Evolutionary conservation across 1,284 basidiomycete species (phyloP).

Genomic region (Mycena sp.): DNA sequence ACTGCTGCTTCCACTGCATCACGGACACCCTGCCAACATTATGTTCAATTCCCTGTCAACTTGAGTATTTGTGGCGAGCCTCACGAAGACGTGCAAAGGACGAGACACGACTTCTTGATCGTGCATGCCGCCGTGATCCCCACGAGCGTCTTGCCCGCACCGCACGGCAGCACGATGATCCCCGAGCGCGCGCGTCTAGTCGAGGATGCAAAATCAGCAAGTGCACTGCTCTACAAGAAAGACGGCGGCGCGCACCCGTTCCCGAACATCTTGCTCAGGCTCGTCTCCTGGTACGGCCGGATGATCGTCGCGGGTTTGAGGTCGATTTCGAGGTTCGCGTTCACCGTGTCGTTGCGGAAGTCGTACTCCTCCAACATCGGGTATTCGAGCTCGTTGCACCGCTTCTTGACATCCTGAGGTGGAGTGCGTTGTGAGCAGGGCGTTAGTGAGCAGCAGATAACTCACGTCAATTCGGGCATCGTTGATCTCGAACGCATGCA

Average conservation of each 20-base stretch:
- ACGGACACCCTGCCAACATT: conserved; percentile 84
- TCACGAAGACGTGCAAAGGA: conserved; percentile 96
- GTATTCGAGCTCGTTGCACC: conserved; percentile 94
- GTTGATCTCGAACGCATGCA: conserved; percentile 94
- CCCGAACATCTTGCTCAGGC: conserved; percentile 98
- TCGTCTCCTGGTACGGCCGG: conserved; percentile 97
- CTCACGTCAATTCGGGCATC: conserved; percentile 90
- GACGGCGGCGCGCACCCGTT: conserved; percentile 74
- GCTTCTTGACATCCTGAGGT: conserved; percentile 86
- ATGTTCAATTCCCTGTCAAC: conserved; percentile 23
- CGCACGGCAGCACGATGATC: conserved; percentile 98
- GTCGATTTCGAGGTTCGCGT: conserved; percentile 96
- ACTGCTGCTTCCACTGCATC: conserved; percentile 98
- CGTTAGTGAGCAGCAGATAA: conserved; percentile 16
- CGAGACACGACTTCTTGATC: conserved; percentile 99
- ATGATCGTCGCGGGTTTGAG: conserved; percentile 96
- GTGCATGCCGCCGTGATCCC: conserved; percentile 99
- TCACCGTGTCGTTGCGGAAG: conserved; percentile 94
- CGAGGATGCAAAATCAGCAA: conserved; percentile 14
- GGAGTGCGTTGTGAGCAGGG: neutral
- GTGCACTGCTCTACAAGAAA: neutral
- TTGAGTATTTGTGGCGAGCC: conserved; percentile 42
- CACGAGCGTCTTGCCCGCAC: conserved; percentile 98
- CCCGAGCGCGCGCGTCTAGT: conserved; percentile 93
- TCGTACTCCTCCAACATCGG: conserved; percentile 99